A percentile compares a stretch with the other conserved stretches of the same genome.
Conservation (phyloP, 495 filamentous ascomycete species). For the Annulohypoxylon maeteangense region DNA sequence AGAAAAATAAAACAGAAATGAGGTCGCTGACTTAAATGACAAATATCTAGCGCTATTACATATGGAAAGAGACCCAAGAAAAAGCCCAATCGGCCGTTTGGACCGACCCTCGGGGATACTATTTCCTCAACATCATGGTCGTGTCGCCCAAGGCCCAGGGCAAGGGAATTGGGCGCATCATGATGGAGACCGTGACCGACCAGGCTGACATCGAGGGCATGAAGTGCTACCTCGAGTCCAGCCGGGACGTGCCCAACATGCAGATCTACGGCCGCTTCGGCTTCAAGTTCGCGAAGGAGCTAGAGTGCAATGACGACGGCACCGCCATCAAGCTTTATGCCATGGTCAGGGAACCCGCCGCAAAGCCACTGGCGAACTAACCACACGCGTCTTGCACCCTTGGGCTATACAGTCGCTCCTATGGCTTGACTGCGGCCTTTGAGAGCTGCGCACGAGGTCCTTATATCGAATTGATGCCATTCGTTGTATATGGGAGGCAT, state of each 20-base stretch:
- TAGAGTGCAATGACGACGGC: conserved; percentile 69
- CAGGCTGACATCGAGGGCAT: conserved; percentile 68
- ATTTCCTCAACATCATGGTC: conserved; percentile 76
- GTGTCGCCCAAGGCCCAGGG: conserved; percentile 69
- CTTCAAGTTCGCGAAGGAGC: conserved; percentile 68
- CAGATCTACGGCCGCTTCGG: conserved; percentile 74
- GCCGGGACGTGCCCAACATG: conserved; percentile 69
- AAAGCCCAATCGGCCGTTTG: conserved; percentile 67
- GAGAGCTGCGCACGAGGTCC: not conserved
- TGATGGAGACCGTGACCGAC: conserved; percentile 68
- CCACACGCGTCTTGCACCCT: not conserved
- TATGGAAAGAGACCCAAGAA: conserved; percentile 70
- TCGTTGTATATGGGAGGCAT: not conserved
- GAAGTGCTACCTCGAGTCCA: conserved; percentile 73
- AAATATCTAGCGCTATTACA: conserved; percentile 63
- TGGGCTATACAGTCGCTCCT: not conserved
- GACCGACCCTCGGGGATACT: conserved; percentile 70
- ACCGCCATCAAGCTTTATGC: conserved; percentile 59
- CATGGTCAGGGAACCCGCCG: conserved; percentile 62
- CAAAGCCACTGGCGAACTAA: conserved; percentile 29
- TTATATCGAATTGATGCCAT: not conserved
- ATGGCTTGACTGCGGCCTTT: not conserved
- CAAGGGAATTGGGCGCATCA: conserved; percentile 66
- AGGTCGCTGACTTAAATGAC: conserved; percentile 20
- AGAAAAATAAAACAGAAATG: not conserved